Evolutionary conservation across 306 rosid genomes (phyloP).

Genomic region (Spatholobus suberectus): DNA sequence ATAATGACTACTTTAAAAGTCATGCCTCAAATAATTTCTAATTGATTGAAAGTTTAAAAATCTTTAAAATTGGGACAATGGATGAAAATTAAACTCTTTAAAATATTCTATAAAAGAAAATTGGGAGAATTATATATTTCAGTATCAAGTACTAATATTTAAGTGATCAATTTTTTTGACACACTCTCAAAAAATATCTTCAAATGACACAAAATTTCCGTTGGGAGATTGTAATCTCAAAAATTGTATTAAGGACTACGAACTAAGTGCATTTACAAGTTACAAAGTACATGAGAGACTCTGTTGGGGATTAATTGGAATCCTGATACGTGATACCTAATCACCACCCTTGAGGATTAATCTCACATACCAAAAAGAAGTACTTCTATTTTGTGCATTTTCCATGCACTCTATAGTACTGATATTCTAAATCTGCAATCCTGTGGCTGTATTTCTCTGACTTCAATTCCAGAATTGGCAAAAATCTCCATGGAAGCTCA

Average conservation of each 20-base stretch:
- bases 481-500: neutral
- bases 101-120: neutral
- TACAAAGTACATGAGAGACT: neutral
- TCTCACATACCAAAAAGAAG: neutral
- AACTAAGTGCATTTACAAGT: neutral
- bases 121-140: neutral
- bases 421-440: too few relatives aligned
- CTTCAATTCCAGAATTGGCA: slow-evolving; percentile 9
- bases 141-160: neutral
- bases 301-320: neutral
- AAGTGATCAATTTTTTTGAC: neutral
- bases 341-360: neutral
- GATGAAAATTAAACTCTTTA: too few relatives aligned
- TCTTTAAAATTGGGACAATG: too few relatives aligned
- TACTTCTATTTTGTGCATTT: neutral
- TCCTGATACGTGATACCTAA: neutral
- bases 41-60: too few relatives aligned
- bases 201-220: neutral
- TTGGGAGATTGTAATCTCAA: neutral
- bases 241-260: neutral
- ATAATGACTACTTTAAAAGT: too few relatives aligned
- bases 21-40: too few relatives aligned
- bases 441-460: neutral
- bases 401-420: neutral
- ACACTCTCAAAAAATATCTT: neutral